A percentile compares a stretch with the other conserved stretches of the same genome.
These are phyloP conservation scores for Annulohypoxylon nitens DNA, from an alignment of 495 filamentous ascomycete species.

Conservation along the genomic window DNA sequence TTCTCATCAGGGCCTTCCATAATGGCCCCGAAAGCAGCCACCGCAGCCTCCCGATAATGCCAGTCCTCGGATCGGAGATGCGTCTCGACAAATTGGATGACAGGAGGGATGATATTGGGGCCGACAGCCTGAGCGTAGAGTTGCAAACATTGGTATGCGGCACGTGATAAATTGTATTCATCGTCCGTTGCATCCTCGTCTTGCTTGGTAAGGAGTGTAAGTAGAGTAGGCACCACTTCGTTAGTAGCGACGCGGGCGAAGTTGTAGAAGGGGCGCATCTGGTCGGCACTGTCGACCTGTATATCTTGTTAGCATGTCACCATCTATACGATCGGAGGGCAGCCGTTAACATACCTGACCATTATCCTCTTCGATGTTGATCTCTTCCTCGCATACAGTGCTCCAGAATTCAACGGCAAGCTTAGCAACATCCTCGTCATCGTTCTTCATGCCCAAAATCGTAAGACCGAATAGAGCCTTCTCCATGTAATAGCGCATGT, in stretches of 20 bases:
- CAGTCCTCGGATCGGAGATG: constrained; percentile 92
- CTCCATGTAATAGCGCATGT: constrained; percentile 99
- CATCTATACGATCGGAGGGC: neutral
- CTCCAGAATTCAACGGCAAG: constrained; percentile 99
- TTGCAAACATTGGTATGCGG: constrained; percentile 95
- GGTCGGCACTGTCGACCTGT: constrained; percentile 77
- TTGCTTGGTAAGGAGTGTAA: constrained; percentile 91
- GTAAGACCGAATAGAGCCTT: constrained; percentile 98
- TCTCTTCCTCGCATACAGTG: constrained; percentile 98
- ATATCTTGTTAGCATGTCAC: constrained; percentile 40
- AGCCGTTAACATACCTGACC: constrained; percentile 71
- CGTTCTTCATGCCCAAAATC: constrained; percentile 98
- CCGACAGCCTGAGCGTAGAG: constrained; percentile 94
- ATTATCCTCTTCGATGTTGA: constrained; percentile 97
- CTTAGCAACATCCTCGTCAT: constrained; percentile 97
- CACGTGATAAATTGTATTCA: constrained; percentile 95
- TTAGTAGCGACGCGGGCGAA: constrained; percentile 89
- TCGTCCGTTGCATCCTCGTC: constrained; percentile 97
- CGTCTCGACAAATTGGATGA: constrained; percentile 89
- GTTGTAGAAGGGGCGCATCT: constrained; percentile 89
- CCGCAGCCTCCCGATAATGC: constrained; percentile 92
- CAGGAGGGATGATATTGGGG: constrained; percentile 80
- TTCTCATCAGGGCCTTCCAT: constrained; percentile 98
- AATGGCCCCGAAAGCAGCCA: constrained; percentile 98
- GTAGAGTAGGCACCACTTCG: constrained; percentile 92